phyloP scores from a whole-genome alignment of 2,329 filamentous ascomycete genomes.

The Claviceps sp. region DNA sequence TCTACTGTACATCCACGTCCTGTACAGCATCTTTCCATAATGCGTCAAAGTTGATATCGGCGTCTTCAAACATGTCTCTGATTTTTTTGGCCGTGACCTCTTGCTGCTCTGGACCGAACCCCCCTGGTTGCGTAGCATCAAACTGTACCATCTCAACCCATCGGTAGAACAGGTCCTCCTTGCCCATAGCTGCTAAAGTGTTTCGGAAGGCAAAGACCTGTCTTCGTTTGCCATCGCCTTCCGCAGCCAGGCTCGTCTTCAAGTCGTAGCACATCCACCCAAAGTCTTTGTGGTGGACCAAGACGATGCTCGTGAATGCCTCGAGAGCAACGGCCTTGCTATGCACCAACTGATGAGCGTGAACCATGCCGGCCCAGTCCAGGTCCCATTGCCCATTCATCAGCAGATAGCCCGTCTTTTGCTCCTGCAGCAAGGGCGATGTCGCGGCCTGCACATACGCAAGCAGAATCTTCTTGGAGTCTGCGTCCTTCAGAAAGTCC shows the following conservation, averaged over 20 bases:
- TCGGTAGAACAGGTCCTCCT: conserved; percentile 79
- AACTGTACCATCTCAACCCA: conserved; percentile 91
- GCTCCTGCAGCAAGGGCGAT: conserved; percentile 47
- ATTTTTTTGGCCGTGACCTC: conserved; percentile 59
- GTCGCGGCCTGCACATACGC: conserved; percentile 55
- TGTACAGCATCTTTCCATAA: conserved; percentile 58
- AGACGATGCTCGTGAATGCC: conserved; percentile 58
- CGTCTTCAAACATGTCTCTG: conserved; percentile 57
- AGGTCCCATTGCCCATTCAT: conserved; percentile 80
- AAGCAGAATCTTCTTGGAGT: conserved; percentile 44
- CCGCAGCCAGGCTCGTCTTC: conserved; percentile 36
- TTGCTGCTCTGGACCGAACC: conserved; percentile 65
- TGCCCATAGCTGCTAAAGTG: conserved; percentile 58
- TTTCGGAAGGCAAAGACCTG: conserved; percentile 76
- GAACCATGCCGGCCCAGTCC: conserved; percentile 71
- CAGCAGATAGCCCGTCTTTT: conserved; percentile 79
- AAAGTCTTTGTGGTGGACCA: conserved; percentile 53
- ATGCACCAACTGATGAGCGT: conserved; percentile 57
- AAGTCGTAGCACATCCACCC: conserved; percentile 53
- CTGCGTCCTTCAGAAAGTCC: conserved; percentile 38
- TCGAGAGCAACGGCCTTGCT: conserved; percentile 44
- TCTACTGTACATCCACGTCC: conserved; percentile 8
- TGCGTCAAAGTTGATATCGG: conserved; percentile 70
- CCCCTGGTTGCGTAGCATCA: conserved; percentile 65
- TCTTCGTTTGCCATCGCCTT: conserved; percentile 50